phyloP scores from a whole-genome alignment of 805 yeast species.

The Barnettozyma sp. region DNA sequence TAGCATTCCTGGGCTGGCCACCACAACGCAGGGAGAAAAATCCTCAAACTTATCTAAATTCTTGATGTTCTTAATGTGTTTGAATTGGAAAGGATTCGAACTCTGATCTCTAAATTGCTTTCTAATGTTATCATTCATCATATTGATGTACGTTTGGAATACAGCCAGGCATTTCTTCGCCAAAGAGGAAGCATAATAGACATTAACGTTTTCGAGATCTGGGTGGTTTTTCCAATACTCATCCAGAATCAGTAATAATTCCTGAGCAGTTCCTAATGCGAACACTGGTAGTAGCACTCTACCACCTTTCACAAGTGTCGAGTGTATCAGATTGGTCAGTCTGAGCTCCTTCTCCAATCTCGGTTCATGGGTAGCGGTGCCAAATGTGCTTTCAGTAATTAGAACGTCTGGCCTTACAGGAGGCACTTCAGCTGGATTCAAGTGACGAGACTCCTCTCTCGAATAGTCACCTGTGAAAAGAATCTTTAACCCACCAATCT shows the following conservation, averaged over 20 bases:
- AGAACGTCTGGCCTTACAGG: conserved; percentile 79
- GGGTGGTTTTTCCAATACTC: conserved; percentile 89
- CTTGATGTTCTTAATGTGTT: conserved; percentile 71
- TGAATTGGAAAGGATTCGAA: conserved; percentile 86
- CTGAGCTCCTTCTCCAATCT: conserved; percentile 77
- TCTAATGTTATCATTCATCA: conserved; percentile 92
- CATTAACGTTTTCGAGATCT: conserved; percentile 73
- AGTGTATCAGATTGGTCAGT: conserved; percentile 74
- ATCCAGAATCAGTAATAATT: conserved; percentile 78
- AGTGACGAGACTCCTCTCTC: conserved; percentile 90
- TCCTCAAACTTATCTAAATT: conserved; percentile 83
- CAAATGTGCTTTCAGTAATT: conserved; percentile 94
- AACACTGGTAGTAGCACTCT: conserved; percentile 89
- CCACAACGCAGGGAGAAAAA: conserved; percentile 90
- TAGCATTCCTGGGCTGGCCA: conserved; percentile 98
- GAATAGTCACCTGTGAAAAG: conserved; percentile 96
- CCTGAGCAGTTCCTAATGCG: conserved; percentile 97
- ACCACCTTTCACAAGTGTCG: conserved; percentile 83
- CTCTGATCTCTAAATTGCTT: conserved; percentile 68
- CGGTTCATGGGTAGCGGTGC: conserved; percentile 95
- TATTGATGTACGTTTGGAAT: conserved; percentile 90
- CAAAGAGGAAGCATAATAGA: conserved; percentile 86
- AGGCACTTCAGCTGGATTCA: conserved; percentile 93
- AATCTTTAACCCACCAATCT: conserved; percentile 84
- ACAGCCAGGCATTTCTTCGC: conserved; percentile 97